phyloP scores from a whole-genome alignment of 768 basidiomycete species.

The Amanita muscaria region DNA sequence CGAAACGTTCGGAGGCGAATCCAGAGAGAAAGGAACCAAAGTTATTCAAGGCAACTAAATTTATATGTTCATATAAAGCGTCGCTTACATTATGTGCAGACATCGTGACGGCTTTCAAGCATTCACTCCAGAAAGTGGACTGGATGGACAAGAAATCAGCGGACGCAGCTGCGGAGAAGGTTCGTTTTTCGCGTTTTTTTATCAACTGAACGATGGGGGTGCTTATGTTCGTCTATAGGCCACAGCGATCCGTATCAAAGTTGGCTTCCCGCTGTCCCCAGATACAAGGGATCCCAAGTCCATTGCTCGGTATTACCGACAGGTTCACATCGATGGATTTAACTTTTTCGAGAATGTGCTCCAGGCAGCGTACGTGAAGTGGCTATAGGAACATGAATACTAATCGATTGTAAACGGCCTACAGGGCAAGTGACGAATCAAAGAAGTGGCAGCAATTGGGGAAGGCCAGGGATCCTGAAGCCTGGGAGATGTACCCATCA shows the following conservation, averaged over 20 bases:
- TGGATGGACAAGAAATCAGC: slow-evolving; percentile 93
- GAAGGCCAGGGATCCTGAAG: slow-evolving; percentile 49
- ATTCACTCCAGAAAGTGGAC: slow-evolving; percentile 58
- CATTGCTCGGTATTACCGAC: slow-evolving; percentile 64
- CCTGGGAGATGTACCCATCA: slow-evolving; percentile 86
- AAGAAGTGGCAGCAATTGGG: slow-evolving; percentile 76
- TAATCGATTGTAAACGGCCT: not conserved
- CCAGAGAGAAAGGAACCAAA: slow-evolving; percentile 70
- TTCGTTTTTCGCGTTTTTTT: slow-evolving; percentile 16
- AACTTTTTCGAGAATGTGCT: slow-evolving; percentile 85
- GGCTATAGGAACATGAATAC: not conserved
- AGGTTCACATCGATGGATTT: slow-evolving; percentile 53
- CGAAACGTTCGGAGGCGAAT: slow-evolving; percentile 70
- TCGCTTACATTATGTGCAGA: slow-evolving; percentile 30
- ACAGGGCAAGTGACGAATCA: slow-evolving; percentile 48
- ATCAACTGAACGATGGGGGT: not conserved
- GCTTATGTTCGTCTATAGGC: slow-evolving; percentile 36
- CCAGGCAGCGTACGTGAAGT: slow-evolving; percentile 37
- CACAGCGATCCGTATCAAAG: slow-evolving; percentile 77
- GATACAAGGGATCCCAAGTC: slow-evolving; percentile 65
- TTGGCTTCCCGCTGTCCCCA: slow-evolving; percentile 87
- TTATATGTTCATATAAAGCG: slow-evolving; percentile 7
- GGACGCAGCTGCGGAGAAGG: slow-evolving; percentile 78
- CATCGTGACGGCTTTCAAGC: slow-evolving; percentile 77
- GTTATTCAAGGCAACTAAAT: slow-evolving; percentile 60